phyloP scores from a whole-genome alignment of 2,329 filamentous ascomycete species.

The Rhynchosporium secalis region DNA sequence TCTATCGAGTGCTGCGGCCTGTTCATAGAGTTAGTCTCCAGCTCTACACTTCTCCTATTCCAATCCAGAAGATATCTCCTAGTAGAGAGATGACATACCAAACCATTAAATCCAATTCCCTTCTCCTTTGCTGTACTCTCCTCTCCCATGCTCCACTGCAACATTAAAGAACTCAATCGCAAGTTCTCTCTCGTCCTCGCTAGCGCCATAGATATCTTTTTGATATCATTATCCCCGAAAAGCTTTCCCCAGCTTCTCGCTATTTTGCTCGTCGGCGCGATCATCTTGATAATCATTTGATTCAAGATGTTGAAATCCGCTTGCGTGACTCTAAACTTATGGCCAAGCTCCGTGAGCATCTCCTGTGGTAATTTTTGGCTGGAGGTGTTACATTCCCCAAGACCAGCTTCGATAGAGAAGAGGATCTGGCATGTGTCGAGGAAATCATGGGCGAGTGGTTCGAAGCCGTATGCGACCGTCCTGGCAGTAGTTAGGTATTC shows the following conservation, averaged over 20 bases:
- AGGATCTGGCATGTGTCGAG: slow-evolving; percentile 66
- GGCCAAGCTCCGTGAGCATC: slow-evolving; percentile 62
- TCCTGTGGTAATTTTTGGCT: slow-evolving; percentile 58
- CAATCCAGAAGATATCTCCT: background rate
- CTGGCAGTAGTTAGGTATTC: slow-evolving; percentile 62
- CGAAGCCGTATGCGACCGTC: slow-evolving; percentile 55
- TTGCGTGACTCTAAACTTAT: slow-evolving; percentile 61
- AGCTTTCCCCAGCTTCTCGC: slow-evolving; percentile 62
- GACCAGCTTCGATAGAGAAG: slow-evolving; percentile 67
- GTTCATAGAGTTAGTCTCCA: background rate
- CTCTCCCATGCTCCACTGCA: slow-evolving; percentile 62
- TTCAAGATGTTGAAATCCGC: slow-evolving; percentile 64
- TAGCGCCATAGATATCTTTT: slow-evolving; percentile 58
- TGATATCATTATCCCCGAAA: slow-evolving; percentile 61
- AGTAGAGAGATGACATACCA: slow-evolving; percentile 38
- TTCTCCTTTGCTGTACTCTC: slow-evolving; percentile 59
- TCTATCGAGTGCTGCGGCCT: slow-evolving; percentile 48
- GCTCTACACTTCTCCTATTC: background rate
- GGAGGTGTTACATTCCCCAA: slow-evolving; percentile 53
- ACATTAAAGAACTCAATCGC: slow-evolving; percentile 62
- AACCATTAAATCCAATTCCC: slow-evolving; percentile 66
- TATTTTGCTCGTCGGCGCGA: slow-evolving; percentile 20
- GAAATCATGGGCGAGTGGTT: slow-evolving; percentile 63
- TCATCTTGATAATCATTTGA: slow-evolving; percentile 61
- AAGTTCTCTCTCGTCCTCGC: slow-evolving; percentile 60